Conservation (phyloP, 2,329 filamentous ascomycete genomes). For the Sphaerulina vaccinii region DNA sequence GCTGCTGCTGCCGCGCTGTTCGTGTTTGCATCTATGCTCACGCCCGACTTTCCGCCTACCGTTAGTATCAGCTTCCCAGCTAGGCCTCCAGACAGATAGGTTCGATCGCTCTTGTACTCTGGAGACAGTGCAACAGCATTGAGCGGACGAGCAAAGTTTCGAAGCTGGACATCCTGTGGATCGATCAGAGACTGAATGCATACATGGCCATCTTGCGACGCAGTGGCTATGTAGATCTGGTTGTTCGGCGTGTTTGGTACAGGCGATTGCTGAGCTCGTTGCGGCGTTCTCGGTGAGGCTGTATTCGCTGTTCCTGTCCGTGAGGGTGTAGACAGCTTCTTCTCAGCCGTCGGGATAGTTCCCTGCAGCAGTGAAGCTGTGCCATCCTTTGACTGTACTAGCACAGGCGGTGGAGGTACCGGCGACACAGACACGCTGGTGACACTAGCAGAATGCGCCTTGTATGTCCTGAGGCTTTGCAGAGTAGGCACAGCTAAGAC, state of each 20-base stretch:
- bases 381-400: slow-evolving; percentile 23
- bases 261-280: slow-evolving; percentile 47
- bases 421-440: slow-evolving; percentile 90
- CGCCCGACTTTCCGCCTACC: slow-evolving; percentile 72
- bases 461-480: slow-evolving; percentile 78
- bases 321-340: slow-evolving; percentile 10
- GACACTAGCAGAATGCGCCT: slow-evolving; percentile 88
- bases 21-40: slow-evolving; percentile 80
- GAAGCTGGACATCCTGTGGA: slow-evolving; percentile 81
- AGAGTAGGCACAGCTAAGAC: slow-evolving; percentile 81
- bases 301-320: slow-evolving; percentile 20
- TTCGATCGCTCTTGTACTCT: slow-evolving; percentile 84
- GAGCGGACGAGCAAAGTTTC: slow-evolving; percentile 90
- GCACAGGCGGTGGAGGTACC: slow-evolving; percentile 61
- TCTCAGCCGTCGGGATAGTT: slow-evolving; percentile 15
- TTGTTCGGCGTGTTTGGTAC: slow-evolving; percentile 79
- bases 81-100: slow-evolving; percentile 85
- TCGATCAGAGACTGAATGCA: slow-evolving; percentile 87
- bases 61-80: slow-evolving; percentile 87
- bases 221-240: slow-evolving; percentile 87
- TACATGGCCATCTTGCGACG: slow-evolving; percentile 93
- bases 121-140: slow-evolving; percentile 92
- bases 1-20: slow-evolving; percentile 75
- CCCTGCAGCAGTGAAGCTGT: slow-evolving; percentile 18
- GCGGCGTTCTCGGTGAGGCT: slow-evolving; percentile 14